phyloP scores from a whole-genome alignment of 805 yeast species.

The Millerozyma miso region DNA sequence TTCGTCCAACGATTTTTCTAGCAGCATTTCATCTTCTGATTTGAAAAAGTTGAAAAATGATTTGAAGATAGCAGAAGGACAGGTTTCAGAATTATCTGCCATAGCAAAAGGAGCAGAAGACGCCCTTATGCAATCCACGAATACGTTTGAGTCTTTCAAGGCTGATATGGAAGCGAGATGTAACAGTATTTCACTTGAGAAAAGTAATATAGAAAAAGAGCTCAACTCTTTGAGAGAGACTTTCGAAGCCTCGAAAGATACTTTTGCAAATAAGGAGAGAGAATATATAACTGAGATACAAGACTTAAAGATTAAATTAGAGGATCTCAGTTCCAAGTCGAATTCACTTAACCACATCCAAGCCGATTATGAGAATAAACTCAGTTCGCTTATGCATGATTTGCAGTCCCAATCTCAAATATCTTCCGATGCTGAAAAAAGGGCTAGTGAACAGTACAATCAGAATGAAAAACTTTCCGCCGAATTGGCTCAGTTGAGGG shows the following conservation, averaged over 20 bases:
- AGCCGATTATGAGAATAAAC: constrained; percentile 26
- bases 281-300: constrained; percentile 21
- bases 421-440: constrained; percentile 47
- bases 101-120: constrained; percentile 65
- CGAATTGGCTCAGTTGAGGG: constrained; percentile 18
- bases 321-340: constrained; percentile 25
- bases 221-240: constrained; percentile 16
- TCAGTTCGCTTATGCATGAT: constrained; percentile 25
- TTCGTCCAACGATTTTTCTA: neutral
- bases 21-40: constrained; percentile 20
- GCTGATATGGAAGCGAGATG: constrained; percentile 19
- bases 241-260: constrained; percentile 18
- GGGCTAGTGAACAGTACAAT: constrained; percentile 52
- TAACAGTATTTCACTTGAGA: constrained; percentile 19
- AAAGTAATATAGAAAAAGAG: constrained; percentile 16
- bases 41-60: constrained; percentile 49
- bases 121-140: constrained; percentile 52
- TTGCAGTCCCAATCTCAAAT: constrained; percentile 41
- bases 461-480: constrained; percentile 50
- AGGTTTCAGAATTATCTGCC: constrained; percentile 55
- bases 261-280: constrained; percentile 16
- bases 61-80: constrained; percentile 53
- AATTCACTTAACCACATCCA: constrained; percentile 30
- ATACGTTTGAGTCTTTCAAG: constrained; percentile 45
- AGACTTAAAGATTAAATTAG: constrained; percentile 20